Evolutionary conservation across 163 green algal species (phyloP).

Genomic region (Volvox carteri): DNA sequence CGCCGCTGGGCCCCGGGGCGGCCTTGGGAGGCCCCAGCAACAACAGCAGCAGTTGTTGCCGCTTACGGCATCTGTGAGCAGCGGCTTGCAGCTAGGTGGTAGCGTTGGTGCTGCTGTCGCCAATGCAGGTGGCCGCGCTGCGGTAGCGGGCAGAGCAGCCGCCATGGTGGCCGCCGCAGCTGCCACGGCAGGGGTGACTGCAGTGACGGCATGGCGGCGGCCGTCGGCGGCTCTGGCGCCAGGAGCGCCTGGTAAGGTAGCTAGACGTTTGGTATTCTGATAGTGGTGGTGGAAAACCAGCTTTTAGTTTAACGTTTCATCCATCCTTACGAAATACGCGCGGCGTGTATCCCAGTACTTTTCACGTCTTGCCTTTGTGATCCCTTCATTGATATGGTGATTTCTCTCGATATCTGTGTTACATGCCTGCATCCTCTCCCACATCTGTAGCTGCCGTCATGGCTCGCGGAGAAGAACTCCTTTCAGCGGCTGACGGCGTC

Average conservation of each 20-base stretch:
- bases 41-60: neutral
- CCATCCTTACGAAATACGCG: too few relatives aligned
- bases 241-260: constrained; percentile 26
- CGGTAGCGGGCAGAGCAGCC: neutral
- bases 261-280: too few relatives aligned
- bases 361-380: neutral
- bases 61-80: neutral
- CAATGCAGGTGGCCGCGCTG: neutral
- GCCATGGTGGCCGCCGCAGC: neutral
- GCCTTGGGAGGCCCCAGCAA: neutral
- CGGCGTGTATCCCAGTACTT: neutral
- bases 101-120: neutral
- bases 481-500: neutral
- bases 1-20: neutral
- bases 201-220: constrained; percentile 22
- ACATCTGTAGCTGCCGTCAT: constrained; percentile 22
- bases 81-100: neutral
- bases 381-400: too few relatives aligned
- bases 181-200: neutral
- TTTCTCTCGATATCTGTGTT: neutral
- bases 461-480: constrained; percentile 8
- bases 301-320: too few relatives aligned
- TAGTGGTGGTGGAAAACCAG: too few relatives aligned
- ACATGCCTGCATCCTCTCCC: too few relatives aligned
- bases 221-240: constrained; percentile 8